phyloP scores from a whole-genome alignment of 352 stramenopile genomes.

The Phytophthora rubi region DNA sequence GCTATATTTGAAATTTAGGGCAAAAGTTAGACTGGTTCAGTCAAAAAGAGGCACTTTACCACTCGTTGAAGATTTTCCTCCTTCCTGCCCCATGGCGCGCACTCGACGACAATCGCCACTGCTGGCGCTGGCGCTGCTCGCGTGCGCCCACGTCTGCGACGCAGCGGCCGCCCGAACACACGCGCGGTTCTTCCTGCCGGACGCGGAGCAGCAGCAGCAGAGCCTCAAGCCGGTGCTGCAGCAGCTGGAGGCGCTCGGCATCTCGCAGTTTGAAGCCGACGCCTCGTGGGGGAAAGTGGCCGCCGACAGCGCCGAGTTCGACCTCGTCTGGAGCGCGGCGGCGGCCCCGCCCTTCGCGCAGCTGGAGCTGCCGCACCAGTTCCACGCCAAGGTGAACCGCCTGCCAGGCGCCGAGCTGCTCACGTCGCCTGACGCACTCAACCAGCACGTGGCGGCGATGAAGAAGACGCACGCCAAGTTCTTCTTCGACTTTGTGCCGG shows the following conservation, averaged over 20 bases:
- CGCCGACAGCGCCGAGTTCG: constrained; percentile 53
- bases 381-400: constrained; percentile 71
- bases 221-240: constrained; percentile 53
- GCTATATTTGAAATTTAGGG: not conserved
- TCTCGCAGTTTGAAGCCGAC: constrained; percentile 53
- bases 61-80: constrained; percentile 20
- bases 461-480: constrained; percentile 66
- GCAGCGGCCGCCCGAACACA: constrained; percentile 18
- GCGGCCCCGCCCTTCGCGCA: constrained; percentile 38
- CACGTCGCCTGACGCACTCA: constrained; percentile 50
- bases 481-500: constrained; percentile 73
- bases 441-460: constrained; percentile 49
- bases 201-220: constrained; percentile 35
- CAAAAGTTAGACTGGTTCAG: not conserved
- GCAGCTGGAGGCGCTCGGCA: constrained; percentile 58
- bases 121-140: constrained; percentile 23
- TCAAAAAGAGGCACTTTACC: not conserved
- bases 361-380: constrained; percentile 51
- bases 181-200: constrained; percentile 62
- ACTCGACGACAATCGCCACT: constrained; percentile 14
- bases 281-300: constrained; percentile 52
- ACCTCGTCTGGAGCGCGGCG: constrained; percentile 70
- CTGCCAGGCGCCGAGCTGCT: constrained; percentile 64
- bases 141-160: not conserved
- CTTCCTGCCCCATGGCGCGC: not conserved